These are phyloP conservation scores for Fistulinella prunicolor DNA, from an alignment of 768 basidiomycete genomes.

Conservation along the genomic window DNA sequence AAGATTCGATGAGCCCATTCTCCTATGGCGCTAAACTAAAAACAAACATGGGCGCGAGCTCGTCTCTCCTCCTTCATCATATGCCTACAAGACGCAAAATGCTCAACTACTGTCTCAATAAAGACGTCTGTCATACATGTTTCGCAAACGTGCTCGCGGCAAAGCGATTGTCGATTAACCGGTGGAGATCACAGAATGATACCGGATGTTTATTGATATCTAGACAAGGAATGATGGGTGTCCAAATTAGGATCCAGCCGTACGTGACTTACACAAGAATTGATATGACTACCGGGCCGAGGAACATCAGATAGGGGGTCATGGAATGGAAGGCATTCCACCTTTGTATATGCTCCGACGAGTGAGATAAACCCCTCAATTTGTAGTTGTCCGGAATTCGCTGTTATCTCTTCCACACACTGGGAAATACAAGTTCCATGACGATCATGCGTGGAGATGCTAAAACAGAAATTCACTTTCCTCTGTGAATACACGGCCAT, in stretches of 20 bases:
- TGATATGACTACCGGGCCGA: slow-evolving; percentile 64
- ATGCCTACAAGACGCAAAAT: slow-evolving; percentile 46
- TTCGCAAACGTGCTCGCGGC: slow-evolving; percentile 68
- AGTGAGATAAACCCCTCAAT: slow-evolving; percentile 86
- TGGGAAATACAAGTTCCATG: slow-evolving; percentile 32
- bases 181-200: slow-evolving; percentile 62
- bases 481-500: slow-evolving; percentile 68
- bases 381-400: slow-evolving; percentile 45
- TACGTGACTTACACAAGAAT: slow-evolving; percentile 66
- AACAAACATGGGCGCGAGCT: slow-evolving; percentile 23
- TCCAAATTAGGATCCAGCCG: background rate
- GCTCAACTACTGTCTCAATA: slow-evolving; percentile 4
- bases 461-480: slow-evolving; percentile 38
- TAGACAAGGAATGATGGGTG: slow-evolving; percentile 28
- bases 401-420: slow-evolving; percentile 67
- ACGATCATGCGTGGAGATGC: slow-evolving; percentile 2
- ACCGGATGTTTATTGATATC: slow-evolving; percentile 81
- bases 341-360: slow-evolving; percentile 72
- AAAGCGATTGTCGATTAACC: slow-evolving; percentile 63
- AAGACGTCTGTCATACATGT: slow-evolving; percentile 45
- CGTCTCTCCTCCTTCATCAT: slow-evolving; percentile 60
- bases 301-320: slow-evolving; percentile 19
- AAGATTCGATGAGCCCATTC: slow-evolving; percentile 7
- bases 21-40: slow-evolving; percentile 9
- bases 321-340: slow-evolving; percentile 31